Evolutionary conservation across 2,329 filamentous ascomycete species (phyloP).

Genomic region (Hirsutella rhossiliensis): DNA sequence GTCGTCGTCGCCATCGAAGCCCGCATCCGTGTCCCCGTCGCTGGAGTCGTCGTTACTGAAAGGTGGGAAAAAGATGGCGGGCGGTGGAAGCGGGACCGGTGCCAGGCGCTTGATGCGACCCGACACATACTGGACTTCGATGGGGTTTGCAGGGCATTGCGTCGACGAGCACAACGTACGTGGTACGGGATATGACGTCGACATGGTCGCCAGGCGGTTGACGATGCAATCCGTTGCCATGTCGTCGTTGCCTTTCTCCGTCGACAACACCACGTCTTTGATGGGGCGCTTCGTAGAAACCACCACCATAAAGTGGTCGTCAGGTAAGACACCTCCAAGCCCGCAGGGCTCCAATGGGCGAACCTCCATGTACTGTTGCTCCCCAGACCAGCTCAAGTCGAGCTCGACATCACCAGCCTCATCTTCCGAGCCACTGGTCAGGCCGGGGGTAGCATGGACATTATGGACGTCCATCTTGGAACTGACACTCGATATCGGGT

Average conservation of each 20-base stretch:
- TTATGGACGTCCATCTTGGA: slow-evolving; percentile 17
- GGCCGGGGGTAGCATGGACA: slow-evolving; percentile 12
- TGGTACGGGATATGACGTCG: slow-evolving; percentile 22
- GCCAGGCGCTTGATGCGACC: slow-evolving; percentile 29
- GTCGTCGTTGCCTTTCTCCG: slow-evolving; percentile 3
- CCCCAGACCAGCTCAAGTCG: slow-evolving; percentile 34
- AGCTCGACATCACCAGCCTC: slow-evolving; percentile 27
- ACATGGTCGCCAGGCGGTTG: slow-evolving; percentile 27
- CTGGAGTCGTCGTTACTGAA: slow-evolving; percentile 29
- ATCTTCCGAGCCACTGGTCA: slow-evolving; percentile 21
- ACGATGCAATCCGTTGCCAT: slow-evolving; percentile 27
- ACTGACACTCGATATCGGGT: slow-evolving; percentile 7
- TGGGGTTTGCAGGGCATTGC: neutral
- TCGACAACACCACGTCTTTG: slow-evolving; percentile 6
- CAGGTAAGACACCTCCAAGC: slow-evolving; percentile 44
- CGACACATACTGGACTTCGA: slow-evolving; percentile 35
- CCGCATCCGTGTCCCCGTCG: slow-evolving; percentile 15
- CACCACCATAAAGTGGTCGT: slow-evolving; percentile 50
- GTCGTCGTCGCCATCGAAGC: slow-evolving; percentile 16
- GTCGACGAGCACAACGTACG: slow-evolving; percentile 1
- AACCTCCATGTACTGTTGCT: slow-evolving; percentile 24
- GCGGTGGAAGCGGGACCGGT: slow-evolving; percentile 38
- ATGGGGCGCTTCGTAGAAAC: slow-evolving; percentile 37
- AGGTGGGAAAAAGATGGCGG: slow-evolving; percentile 37
- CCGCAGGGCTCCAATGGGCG: slow-evolving; percentile 43